phyloP scores from a whole-genome alignment of 2,329 filamentous ascomycete species.

The Dendryphion nanum region DNA sequence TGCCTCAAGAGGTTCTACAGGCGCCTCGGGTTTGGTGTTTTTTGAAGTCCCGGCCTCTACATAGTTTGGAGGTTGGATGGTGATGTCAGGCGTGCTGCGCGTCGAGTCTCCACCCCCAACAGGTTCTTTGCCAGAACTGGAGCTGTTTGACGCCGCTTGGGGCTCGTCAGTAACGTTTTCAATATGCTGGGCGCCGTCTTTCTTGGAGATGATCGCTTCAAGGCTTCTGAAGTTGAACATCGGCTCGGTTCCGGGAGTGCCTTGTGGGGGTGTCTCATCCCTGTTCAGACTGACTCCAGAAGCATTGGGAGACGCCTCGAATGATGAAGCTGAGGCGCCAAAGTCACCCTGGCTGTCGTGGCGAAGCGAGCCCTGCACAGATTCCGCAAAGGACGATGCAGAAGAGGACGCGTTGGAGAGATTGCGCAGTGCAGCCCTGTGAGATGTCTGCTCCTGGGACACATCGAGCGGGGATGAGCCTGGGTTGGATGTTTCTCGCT shows the following conservation, averaged over 20 bases:
- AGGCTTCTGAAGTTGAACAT: slow-evolving; percentile 92
- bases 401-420: slow-evolving; percentile 85
- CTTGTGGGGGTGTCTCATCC: slow-evolving; percentile 29
- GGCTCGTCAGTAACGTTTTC: slow-evolving; percentile 32
- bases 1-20: slow-evolving; percentile 17
- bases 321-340: slow-evolving; percentile 42
- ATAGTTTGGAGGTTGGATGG: slow-evolving; percentile 8
- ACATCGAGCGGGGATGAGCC: slow-evolving; percentile 46
- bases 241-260: slow-evolving; percentile 62
- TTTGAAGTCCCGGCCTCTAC: slow-evolving; percentile 2
- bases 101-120: slow-evolving; percentile 20
- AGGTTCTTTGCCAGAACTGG: slow-evolving; percentile 6
- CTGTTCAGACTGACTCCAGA: slow-evolving; percentile 50
- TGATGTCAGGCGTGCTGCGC: slow-evolving; percentile 11
- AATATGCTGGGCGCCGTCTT: slow-evolving; percentile 38
- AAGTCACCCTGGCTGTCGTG: slow-evolving; percentile 26
- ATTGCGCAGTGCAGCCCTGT: slow-evolving; percentile 72
- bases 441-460: slow-evolving; percentile 36
- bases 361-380: slow-evolving; percentile 44
- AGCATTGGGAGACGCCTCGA: slow-evolving; percentile 52
- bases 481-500: slow-evolving; percentile 32
- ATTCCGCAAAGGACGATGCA: slow-evolving; percentile 73
- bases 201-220: slow-evolving; percentile 74
- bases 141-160: slow-evolving; percentile 4
- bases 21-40: background rate